phyloP scores from a whole-genome alignment of 805 yeast species.

The Lipomyces sp. region DNA sequence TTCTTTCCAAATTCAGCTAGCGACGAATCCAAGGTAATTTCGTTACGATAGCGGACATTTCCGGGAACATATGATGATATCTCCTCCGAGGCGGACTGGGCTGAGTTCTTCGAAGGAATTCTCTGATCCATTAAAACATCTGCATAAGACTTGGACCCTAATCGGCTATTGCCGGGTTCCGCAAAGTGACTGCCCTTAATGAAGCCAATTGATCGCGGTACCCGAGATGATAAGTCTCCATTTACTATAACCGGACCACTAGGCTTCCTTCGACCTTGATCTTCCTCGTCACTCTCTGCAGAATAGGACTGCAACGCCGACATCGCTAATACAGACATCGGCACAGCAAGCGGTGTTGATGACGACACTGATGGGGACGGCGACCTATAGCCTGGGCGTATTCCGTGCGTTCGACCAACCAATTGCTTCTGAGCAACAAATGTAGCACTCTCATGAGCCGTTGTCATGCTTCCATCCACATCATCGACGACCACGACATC shows the following conservation, averaged over 20 bases:
- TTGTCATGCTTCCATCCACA: constrained; percentile 7
- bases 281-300: constrained; percentile 3
- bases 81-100: not conserved
- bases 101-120: not conserved
- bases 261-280: not conserved
- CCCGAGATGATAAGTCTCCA: constrained; percentile 18
- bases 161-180: not conserved
- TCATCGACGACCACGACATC: not conserved
- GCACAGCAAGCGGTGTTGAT: not conserved
- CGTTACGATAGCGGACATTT: not conserved
- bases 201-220: not conserved
- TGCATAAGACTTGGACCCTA: constrained; percentile 25
- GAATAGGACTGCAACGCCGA: not conserved
- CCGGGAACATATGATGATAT: not conserved
- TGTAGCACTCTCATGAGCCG: constrained; percentile 8
- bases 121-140: constrained; percentile 24
- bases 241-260: constrained; percentile 19
- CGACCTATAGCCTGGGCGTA: not conserved
- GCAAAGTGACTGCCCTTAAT: not conserved
- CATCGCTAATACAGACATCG: not conserved
- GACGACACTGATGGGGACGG: not conserved
- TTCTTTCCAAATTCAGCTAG: constrained; percentile 2
- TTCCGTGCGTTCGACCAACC: constrained; percentile 13
- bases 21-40: not conserved
- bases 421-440: constrained; percentile 24